Evolutionary conservation across 1,284 basidiomycete species (phyloP), one percentile per base, ranked within the genome.

Genomic region (Entoloma clypeatum): DNA sequence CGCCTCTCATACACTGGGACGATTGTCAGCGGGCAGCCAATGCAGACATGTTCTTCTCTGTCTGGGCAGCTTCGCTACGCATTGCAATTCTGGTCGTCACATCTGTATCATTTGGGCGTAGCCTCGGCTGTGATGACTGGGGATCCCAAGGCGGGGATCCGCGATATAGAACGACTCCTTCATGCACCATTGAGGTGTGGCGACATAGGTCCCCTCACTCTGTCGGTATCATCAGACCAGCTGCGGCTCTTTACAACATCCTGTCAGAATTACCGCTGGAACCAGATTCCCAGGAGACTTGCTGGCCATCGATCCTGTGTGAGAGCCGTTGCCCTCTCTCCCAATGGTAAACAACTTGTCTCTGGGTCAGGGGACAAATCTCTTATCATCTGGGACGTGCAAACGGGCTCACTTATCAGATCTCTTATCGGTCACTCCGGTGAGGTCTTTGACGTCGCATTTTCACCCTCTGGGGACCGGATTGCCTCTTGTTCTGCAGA

Each of bases 401-500:
- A 32, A 22, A 13, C 27, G 7, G 22, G 29, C 3, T 28, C 24
- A 3, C 26, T 10, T 17, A 29, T 40, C 14, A 26, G 27, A 16
- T 17, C 43, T 25, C 32, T 43, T n/a, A 29, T 34, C 16, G 41
- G 41, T 11, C 45, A 47, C 17, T 32, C 31, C 17, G 18, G 21
- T 16, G 19, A 3, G 13, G 19, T 48, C 19, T 17, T 13, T 10
- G 44, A 14, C 27, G 37, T 46, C 23, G 14, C 24, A 21, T 50
- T 46, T 22, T 50, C 43, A 5, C 41, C 43, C n/a, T 34, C 44
- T 29, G 44, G 44, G 4, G 30, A 24, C 17, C 18, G 30, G 6
- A 37, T 51, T 18, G 47, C 40, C 3, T 48, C 52, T 10, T 48
- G 36, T 8, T 54, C 48, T 2, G 11, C 23, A 3, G 54, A 54